Conservation (phyloP, 164 flowering plant genomes). For the Akebia trifoliata region DNA sequence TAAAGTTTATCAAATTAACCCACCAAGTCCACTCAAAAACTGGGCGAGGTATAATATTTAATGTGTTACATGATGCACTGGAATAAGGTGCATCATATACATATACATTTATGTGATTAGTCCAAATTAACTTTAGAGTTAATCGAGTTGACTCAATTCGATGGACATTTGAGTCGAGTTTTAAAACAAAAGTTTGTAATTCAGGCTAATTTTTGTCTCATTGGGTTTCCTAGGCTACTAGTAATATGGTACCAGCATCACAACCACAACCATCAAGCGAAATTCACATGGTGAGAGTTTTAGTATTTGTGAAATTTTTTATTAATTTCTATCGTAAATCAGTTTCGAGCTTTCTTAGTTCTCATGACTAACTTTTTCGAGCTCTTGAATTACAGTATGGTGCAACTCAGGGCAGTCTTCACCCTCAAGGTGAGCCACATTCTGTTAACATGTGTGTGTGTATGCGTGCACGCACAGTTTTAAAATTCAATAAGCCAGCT, state of each 20-base stretch:
- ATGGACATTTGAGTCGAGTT: background rate
- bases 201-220: background rate
- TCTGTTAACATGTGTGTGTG: background rate
- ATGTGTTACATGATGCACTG: no score
- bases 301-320: background rate
- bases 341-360: background rate
- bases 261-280: slow-evolving; percentile 14
- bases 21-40: no score
- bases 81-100: no score
- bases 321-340: background rate
- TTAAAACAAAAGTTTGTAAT: background rate
- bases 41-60: no score
- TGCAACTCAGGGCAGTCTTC: slow-evolving; percentile 26
- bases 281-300: slow-evolving; percentile 15
- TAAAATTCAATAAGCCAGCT: no score
- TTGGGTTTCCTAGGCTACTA: slow-evolving; percentile 12
- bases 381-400: slow-evolving; percentile 14
- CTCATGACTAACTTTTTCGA: background rate
- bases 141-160: background rate
- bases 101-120: no score
- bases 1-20: no score
- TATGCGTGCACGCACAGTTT: no score
- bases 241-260: slow-evolving; percentile 14
- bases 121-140: no score
- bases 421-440: slow-evolving; percentile 25